Evolutionary conservation across 768 basidiomycete species (phyloP), one percentile per base, ranked within the genome.

Genomic region (Tulasnella sp.): DNA sequence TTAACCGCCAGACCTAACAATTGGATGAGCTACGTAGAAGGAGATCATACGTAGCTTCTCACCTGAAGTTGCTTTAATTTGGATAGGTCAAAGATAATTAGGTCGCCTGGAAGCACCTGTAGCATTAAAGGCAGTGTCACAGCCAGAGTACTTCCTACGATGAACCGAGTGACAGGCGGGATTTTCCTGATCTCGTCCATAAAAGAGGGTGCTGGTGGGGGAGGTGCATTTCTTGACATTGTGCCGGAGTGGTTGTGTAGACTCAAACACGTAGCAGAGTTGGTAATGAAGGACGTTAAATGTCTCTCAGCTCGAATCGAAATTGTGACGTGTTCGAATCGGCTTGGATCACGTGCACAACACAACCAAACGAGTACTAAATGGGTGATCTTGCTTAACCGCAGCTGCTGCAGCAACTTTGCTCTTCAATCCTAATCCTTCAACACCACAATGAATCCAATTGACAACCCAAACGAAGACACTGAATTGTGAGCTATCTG

Each of bases 401-500:
- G n/a, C n/a, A n/a, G n/a, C n/a, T n/a, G n/a, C n/a, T n/a, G n/a
- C n/a, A n/a, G n/a, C n/a, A n/a, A n/a, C n/a, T n/a, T n/a, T n/a
- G n/a, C n/a, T n/a, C 7, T 45, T 16, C 27, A 45, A 22, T 22
- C 27, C 7, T 6, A 12, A 25, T 9, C 6, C 16, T 45, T 22
- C 8, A 24, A 29, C n/a, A 28, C 37, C 29, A 31, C 27, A 16
- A 51, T 51, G 24, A 51, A 51, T 32, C 49, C 49, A 8, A 51
- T 51, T 19, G 49, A 51, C 32, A 88, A 91, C 62, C 75, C 83
- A 27, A 73, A 90, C 72, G 85, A 93, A 70, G 91, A 96, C 64
- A 93, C 91, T 2, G 91, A 96, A 75, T 95, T 96, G 91, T 92
- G 64, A 66, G 85, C 5, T 29, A 19, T 22, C 31, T 12, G 5